These are phyloP conservation scores for Linnemannia elongata DNA, from an alignment of 192 early-diverging fungal genomes.

Conservation along the genomic window DNA sequence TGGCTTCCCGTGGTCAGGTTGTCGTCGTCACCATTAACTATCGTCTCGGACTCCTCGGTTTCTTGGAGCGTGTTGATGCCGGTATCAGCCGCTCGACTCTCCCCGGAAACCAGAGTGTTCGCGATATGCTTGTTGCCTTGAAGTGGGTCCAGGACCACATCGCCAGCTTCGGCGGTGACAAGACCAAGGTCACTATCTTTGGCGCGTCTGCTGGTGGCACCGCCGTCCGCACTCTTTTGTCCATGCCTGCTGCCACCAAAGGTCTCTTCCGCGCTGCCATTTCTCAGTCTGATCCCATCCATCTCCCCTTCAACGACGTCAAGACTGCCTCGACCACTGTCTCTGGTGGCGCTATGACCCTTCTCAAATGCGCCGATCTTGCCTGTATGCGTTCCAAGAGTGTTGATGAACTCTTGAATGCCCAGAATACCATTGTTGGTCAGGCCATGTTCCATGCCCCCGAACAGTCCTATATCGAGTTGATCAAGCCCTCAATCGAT, in stretches of 20 bases:
- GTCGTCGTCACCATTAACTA: conserved; percentile 57
- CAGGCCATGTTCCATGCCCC: conserved; percentile 45
- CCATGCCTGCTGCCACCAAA: conserved; percentile 56
- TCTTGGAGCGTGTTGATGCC: conserved; percentile 53
- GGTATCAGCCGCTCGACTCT: conserved; percentile 48
- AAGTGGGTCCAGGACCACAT: conserved; percentile 52
- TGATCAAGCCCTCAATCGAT: conserved; percentile 53
- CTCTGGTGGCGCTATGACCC: conserved; percentile 45
- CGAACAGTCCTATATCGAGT: conserved; percentile 52
- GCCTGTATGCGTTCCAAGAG: conserved; percentile 53
- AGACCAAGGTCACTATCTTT: conserved; percentile 47
- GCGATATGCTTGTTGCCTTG: conserved; percentile 54
- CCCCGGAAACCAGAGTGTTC: conserved; percentile 54
- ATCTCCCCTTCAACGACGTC: conserved; percentile 47
- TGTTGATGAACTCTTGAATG: conserved; percentile 29
- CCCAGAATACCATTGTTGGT: conserved; percentile 40
- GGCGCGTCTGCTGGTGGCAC: conserved; percentile 53
- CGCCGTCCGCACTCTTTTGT: conserved; percentile 48
- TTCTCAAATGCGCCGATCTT: conserved; percentile 33
- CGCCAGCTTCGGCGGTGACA: conserved; percentile 41
- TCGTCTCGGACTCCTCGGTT: conserved; percentile 54
- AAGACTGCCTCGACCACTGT: conserved; percentile 46
- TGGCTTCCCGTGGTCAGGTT: conserved; percentile 52
- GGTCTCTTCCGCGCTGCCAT: conserved; percentile 52
- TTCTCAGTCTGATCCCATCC: conserved; percentile 47